These are phyloP conservation scores for Chalaropsis ovoidea DNA, from an alignment of 2,329 filamentous ascomycete species.

Conservation along the genomic window DNA sequence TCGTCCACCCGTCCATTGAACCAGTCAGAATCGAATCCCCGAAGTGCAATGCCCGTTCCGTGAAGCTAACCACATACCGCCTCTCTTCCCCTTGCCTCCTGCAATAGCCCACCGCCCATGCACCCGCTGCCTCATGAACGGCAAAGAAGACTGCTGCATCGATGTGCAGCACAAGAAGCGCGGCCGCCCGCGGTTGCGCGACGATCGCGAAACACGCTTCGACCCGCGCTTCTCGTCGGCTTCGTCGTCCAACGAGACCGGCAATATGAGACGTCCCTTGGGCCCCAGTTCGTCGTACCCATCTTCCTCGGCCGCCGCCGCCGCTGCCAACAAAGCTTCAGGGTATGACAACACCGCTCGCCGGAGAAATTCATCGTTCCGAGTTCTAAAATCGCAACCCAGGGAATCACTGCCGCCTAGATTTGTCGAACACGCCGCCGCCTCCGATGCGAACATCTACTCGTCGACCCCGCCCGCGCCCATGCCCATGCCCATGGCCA, in stretches of 20 bases:
- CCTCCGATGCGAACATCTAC: slow-evolving; percentile 43
- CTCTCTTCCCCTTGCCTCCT: slow-evolving; percentile 2
- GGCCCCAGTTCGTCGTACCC: slow-evolving; percentile 21
- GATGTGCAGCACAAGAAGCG: slow-evolving; percentile 82
- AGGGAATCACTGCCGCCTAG: slow-evolving; percentile 40
- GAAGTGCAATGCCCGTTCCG: background rate
- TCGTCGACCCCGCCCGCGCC: background rate
- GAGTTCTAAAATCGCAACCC: slow-evolving; percentile 46
- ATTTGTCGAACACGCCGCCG: slow-evolving; percentile 43
- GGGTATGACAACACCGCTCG: slow-evolving; percentile 33
- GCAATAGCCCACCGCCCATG: slow-evolving; percentile 61
- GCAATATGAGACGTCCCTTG: slow-evolving; percentile 21
- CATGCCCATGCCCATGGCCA: background rate
- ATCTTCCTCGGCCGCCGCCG: slow-evolving; percentile 2
- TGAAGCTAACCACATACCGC: slow-evolving; percentile 16
- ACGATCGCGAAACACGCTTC: slow-evolving; percentile 54
- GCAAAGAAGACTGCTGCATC: slow-evolving; percentile 69
- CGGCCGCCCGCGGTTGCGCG: slow-evolving; percentile 64
- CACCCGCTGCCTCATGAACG: slow-evolving; percentile 64
- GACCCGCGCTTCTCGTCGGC: slow-evolving; percentile 39
- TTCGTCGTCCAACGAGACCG: slow-evolving; percentile 30
- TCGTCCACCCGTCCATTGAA: background rate
- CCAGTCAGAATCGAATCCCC: background rate
- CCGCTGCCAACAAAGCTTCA: slow-evolving; percentile 26
- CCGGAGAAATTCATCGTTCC: slow-evolving; percentile 31